phyloP scores from a whole-genome alignment of 805 yeast species.

The Pichia scutulata region DNA sequence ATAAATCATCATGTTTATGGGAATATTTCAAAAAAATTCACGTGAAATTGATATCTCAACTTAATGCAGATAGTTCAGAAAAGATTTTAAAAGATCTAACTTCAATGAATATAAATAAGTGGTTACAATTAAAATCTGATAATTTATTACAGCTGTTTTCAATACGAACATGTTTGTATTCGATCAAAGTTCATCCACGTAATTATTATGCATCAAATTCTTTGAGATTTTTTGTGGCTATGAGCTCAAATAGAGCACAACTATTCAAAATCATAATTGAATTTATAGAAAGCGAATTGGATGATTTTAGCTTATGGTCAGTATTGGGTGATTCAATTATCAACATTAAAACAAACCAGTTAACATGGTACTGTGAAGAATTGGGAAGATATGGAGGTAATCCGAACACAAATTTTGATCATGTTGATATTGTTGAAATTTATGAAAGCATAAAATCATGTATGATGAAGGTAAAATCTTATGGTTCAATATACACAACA shows the following conservation, averaged over 20 bases:
- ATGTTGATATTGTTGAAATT: background rate
- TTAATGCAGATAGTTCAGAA: background rate
- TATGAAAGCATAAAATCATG: background rate
- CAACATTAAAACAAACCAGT: background rate
- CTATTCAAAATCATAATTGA: background rate
- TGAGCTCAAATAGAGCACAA: background rate
- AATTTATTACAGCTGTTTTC: background rate
- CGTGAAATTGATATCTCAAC: background rate
- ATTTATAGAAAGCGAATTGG: background rate
- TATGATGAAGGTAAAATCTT: background rate
- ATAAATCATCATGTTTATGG: constrained; percentile 31
- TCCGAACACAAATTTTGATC: no score
- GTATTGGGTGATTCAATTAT: background rate
- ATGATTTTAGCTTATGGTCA: constrained; percentile 11
- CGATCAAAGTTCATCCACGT: constrained; percentile 34
- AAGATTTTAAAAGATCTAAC: background rate
- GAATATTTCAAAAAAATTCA: constrained; percentile 16
- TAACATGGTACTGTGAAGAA: background rate
- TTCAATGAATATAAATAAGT: background rate
- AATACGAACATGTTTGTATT: constrained; percentile 21
- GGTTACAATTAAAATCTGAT: background rate
- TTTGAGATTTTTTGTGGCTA: constrained; percentile 18
- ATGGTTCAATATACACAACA: background rate
- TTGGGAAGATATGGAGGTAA: background rate
- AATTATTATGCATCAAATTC: constrained; percentile 45